These are phyloP conservation scores for Beauveria rudraprayagi DNA, from an alignment of 2,329 filamentous ascomycete species.

Conservation along the genomic window DNA sequence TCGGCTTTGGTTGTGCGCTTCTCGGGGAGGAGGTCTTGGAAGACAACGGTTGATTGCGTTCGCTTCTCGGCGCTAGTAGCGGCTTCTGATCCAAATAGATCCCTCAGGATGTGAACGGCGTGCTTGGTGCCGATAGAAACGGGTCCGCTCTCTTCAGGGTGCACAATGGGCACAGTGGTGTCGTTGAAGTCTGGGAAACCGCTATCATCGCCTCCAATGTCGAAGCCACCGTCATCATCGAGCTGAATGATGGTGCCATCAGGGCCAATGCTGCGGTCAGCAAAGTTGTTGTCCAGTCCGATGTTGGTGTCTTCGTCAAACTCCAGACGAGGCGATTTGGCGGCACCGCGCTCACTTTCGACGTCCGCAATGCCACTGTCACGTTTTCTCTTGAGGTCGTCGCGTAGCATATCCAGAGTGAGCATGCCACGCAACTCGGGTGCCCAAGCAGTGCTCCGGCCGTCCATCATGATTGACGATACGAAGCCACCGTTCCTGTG, in stretches of 20 bases:
- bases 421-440: constrained; percentile 88
- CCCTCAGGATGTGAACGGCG: constrained; percentile 87
- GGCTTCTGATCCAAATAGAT: constrained; percentile 70
- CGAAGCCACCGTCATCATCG: constrained; percentile 18
- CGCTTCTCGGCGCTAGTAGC: constrained; percentile 63
- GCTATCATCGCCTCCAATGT: constrained; percentile 55
- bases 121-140: constrained; percentile 90
- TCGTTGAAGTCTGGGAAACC: constrained; percentile 57
- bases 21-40: constrained; percentile 87
- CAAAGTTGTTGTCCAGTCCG: constrained; percentile 39
- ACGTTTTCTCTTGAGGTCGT: constrained; percentile 87
- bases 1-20: constrained; percentile 73
- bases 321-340: constrained; percentile 63
- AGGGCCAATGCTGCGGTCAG: constrained; percentile 43
- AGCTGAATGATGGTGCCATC: constrained; percentile 50
- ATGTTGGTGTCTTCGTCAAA: constrained; percentile 58
- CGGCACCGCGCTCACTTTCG: constrained; percentile 54
- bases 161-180: constrained; percentile 64
- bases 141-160: constrained; percentile 75
- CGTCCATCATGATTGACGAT: constrained; percentile 75
- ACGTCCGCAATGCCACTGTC: constrained; percentile 80
- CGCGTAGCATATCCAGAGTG: constrained; percentile 74
- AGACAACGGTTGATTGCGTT: constrained; percentile 69
- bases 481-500: constrained; percentile 89
- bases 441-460: constrained; percentile 72